phyloP scores from a whole-genome alignment of 2,329 filamentous ascomycete genomes.

The Verticillium alfalfae region DNA sequence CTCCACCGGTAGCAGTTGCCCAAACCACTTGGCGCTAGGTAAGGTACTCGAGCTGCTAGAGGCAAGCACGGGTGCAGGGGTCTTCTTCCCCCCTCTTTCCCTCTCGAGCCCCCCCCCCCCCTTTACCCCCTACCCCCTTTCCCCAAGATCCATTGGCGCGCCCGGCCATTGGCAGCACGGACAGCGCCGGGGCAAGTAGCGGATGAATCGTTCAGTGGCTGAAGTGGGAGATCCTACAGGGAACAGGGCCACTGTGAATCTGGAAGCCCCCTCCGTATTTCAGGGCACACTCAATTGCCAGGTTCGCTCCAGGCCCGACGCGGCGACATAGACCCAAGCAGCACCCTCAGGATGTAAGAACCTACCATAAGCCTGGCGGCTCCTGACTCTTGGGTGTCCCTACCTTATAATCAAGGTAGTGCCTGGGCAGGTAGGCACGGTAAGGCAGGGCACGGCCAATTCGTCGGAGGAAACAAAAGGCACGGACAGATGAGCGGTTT shows the following conservation, averaged over 20 bases:
- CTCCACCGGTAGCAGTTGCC: background rate
- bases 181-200: constrained; percentile 10
- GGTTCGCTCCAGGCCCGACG: background rate
- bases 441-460: background rate
- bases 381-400: background rate
- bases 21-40: background rate
- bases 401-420: too few species aligned
- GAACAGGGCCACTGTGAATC: background rate
- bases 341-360: background rate
- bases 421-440: too few species aligned
- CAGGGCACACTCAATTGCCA: background rate
- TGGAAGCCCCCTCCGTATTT: background rate
- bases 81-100: background rate
- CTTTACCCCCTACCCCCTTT: constrained; percentile 3
- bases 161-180: constrained; percentile 10
- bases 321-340: background rate
- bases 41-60: background rate
- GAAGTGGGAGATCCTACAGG: background rate
- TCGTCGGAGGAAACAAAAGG: background rate
- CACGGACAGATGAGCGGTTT: background rate
- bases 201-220: background rate
- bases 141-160: constrained; percentile 9
- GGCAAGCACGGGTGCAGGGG: background rate
- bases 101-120: background rate
- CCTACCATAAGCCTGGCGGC: background rate